Evolutionary conservation across 345 rosid genomes (phyloP), one percentile per base, ranked within the genome.

Genomic region (Lumnitzera racemosa): DNA sequence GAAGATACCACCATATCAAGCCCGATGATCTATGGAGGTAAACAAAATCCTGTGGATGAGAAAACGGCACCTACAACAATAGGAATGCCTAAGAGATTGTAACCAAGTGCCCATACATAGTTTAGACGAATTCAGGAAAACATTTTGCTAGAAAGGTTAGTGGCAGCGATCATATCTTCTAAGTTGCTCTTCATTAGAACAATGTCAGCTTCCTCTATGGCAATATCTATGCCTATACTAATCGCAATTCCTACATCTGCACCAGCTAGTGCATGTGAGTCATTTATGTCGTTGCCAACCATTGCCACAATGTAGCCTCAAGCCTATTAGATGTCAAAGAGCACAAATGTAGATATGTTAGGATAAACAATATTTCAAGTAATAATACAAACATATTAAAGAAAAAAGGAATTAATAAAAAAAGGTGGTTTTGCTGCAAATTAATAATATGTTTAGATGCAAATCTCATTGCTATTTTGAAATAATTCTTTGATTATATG

Each of bases 221-320:
- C 79, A 10, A 75, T 59, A 46, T 75, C 79, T 0, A 75, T 75
- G 15, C 79, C 79, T 8, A 76, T 76, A 6, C 79, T 76, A 36
- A 75, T 71, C 31, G 79, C 79, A 67, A 75, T 75, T 5, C 79
- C 79, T 48, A 75, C 72, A 47, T 75, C 79, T 0, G 79, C 69
- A 52, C 76, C 76, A 0, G 70, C 79, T 20, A 75, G 67, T 27
- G 76, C 79, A 8, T 76, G 79, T 0, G 79, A 75, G 67, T 75
- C 79, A 36, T 75, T 75, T 59, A 75, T 71, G 17, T 76, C 79
- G n/a, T 75, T 76, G 16, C 79, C 79, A 49, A 75, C 79, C 79
- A 75, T 71, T 8, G 79, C 75, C 9, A 75, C 79, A 2, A 55
- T 56, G 63, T 65, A 67, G 49, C 79, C 79, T 5, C 0, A 5